These are phyloP conservation scores for Coemansia sp. DNA, from an alignment of 192 early-diverging fungal genomes.

Conservation along the genomic window DNA sequence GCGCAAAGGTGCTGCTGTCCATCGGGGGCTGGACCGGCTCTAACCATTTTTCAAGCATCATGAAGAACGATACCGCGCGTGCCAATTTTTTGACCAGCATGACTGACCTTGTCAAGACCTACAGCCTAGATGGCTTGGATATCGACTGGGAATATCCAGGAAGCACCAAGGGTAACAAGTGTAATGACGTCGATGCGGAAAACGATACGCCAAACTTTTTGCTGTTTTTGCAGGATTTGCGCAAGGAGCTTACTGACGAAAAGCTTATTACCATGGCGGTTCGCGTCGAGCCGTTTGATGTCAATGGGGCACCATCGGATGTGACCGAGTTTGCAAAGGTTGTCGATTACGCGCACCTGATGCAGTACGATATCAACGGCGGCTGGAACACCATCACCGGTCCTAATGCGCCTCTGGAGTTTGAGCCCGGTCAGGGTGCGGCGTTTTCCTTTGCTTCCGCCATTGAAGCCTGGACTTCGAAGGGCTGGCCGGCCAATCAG, in stretches of 20 bases:
- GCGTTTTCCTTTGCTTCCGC: slow-evolving; percentile 54
- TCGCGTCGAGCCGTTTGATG: slow-evolving; percentile 58
- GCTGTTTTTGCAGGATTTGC: slow-evolving; percentile 60
- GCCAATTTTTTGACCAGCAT: slow-evolving; percentile 50
- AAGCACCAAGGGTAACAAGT: slow-evolving; percentile 22
- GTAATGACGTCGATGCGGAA: slow-evolving; percentile 41
- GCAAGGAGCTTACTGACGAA: slow-evolving; percentile 40
- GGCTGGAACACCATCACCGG: slow-evolving; percentile 58
- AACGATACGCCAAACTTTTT: slow-evolving; percentile 68
- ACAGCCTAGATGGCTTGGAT: slow-evolving; percentile 69
- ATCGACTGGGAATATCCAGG: slow-evolving; percentile 74
- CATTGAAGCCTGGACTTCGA: slow-evolving; percentile 58
- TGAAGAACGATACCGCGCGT: neutral
- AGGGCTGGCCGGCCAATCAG: slow-evolving; percentile 61
- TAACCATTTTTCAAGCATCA: neutral
- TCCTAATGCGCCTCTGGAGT: slow-evolving; percentile 61
- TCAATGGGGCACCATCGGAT: slow-evolving; percentile 47
- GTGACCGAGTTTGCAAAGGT: slow-evolving; percentile 62
- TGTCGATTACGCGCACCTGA: slow-evolving; percentile 64
- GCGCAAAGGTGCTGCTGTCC: slow-evolving; percentile 60
- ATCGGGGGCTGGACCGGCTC: slow-evolving; percentile 71
- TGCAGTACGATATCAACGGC: slow-evolving; percentile 66
- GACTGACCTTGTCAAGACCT: slow-evolving; percentile 47
- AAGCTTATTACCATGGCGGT: slow-evolving; percentile 68
- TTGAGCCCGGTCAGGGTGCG: slow-evolving; percentile 24